Evolutionary conservation across 495 filamentous ascomycete genomes (phyloP), one percentile per base, ranked within the genome.

Genomic region (Trichocladium antarcticum): DNA sequence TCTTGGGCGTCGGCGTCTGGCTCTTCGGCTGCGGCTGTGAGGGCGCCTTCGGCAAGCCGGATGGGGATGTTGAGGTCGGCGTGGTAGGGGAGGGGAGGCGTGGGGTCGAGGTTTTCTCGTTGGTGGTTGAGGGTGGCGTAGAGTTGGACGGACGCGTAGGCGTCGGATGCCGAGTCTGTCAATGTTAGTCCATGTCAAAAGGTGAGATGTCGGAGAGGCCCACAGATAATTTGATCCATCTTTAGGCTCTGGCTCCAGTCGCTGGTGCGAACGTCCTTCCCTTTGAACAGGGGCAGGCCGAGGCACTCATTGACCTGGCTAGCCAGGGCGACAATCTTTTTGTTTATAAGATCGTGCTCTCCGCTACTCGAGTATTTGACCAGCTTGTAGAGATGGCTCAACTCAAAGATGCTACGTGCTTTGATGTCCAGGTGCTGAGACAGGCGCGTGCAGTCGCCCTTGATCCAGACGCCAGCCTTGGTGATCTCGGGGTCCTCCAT

Each of bases 81-180:
- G 53, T 76, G 72, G 38, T 67, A 56, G 3, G 88, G 87, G 3
- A 78, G 69, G 10, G 83, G 85, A 17, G 87, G 89, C 2, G 68
- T 67, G 14, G 87, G 86, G 32, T 77, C 58, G 46, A 94, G 70
- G 10, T 70, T 65, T 48, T 71, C 64, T 40, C 88, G 68, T 47
- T 84, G 82, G 32, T 74, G 61, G 56, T 95, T 77, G 51, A 94
- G 72, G 2, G 69, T 64, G 43, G 84, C 70, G 59, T 75, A 92
- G 22, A 94, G 72, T 57, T 84, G 80, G 15, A 90, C 54, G 27
- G 80, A 80, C 44, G 86, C 87, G 58, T 90, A 95, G 2, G 87
- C 80, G 61, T 95, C 89, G 1, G 80, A 77, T 14, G 87, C 87
- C 7, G 87, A 85, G 68, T 95, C 83, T 87, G 51, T 14, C 28